phyloP scores from a whole-genome alignment of 352 stramenopile genomes.

The Thraustochytrium sp. region DNA sequence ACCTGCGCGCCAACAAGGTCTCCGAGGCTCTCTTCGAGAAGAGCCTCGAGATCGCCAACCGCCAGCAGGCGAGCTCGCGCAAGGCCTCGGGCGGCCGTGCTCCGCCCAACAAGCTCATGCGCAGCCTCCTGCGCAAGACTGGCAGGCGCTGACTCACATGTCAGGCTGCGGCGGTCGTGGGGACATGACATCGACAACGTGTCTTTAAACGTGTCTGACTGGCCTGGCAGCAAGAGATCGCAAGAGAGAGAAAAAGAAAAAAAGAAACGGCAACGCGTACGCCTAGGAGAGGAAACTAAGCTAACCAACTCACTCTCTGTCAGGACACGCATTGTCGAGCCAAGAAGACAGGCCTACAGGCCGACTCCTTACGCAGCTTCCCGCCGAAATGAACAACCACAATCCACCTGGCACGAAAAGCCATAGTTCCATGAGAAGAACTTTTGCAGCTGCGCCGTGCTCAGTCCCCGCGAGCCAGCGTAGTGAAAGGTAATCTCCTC shows the following conservation, averaged over 20 bases:
- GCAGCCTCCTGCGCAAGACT: neutral
- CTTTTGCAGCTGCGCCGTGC: neutral
- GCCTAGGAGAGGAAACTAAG: no score
- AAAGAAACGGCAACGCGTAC: no score
- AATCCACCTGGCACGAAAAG: conserved; percentile 19
- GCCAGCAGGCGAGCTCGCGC: neutral
- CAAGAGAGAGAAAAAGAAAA: no score
- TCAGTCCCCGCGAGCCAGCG: neutral
- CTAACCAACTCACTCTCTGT: no score
- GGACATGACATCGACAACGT: no score
- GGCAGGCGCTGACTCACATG: neutral
- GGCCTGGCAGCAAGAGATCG: no score
- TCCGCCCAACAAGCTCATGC: conserved; percentile 3
- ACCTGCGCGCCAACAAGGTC: conserved; percentile 3
- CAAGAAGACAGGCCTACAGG: no score
- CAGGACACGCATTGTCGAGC: no score
- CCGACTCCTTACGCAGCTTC: no score
- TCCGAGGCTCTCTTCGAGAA: conserved; percentile 36
- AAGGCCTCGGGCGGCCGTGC: neutral
- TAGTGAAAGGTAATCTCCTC: conserved; percentile 35
- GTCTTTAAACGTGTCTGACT: no score
- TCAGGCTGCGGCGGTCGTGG: no score
- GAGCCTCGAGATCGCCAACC: neutral
- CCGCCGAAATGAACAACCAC: neutral
- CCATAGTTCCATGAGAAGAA: conserved; percentile 30